phyloP scores from a whole-genome alignment of 805 yeast genomes.

The Lipomyces yamanashiensis region DNA sequence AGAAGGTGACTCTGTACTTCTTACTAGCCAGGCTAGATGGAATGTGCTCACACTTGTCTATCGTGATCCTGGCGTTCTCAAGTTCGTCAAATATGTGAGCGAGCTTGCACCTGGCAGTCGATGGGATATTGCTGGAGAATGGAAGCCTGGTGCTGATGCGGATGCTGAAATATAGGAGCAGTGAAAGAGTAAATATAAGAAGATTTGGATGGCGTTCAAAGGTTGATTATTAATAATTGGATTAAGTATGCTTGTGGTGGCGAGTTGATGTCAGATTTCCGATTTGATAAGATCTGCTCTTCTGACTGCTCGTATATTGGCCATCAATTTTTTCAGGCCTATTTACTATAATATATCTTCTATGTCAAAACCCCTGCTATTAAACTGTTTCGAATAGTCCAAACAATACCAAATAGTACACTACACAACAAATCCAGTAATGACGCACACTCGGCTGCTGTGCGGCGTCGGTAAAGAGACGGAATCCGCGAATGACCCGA shows the following conservation, averaged over 20 bases:
- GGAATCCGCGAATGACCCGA: too few relatives aligned
- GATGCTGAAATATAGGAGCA: neutral
- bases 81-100: slow-evolving; percentile 91
- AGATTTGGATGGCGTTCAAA: neutral
- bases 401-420: too few relatives aligned
- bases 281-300: neutral
- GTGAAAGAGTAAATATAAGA: neutral
- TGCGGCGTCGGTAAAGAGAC: neutral
- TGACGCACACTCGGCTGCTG: neutral
- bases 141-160: slow-evolving; percentile 48
- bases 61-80: slow-evolving; percentile 83
- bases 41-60: slow-evolving; percentile 76
- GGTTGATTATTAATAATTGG: too few relatives aligned
- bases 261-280: neutral
- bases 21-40: slow-evolving; percentile 82
- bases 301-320: neutral
- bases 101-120: slow-evolving; percentile 85
- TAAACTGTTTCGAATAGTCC: too few relatives aligned
- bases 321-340: neutral
- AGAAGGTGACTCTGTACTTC: slow-evolving; percentile 75
- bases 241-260: neutral
- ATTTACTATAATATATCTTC: too few relatives aligned
- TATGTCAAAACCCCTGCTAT: too few relatives aligned
- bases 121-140: slow-evolving; percentile 85
- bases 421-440: neutral